Base-by-base conservation (phyloP, 805 yeast species). In the Torulaspora quercuum region DNA sequence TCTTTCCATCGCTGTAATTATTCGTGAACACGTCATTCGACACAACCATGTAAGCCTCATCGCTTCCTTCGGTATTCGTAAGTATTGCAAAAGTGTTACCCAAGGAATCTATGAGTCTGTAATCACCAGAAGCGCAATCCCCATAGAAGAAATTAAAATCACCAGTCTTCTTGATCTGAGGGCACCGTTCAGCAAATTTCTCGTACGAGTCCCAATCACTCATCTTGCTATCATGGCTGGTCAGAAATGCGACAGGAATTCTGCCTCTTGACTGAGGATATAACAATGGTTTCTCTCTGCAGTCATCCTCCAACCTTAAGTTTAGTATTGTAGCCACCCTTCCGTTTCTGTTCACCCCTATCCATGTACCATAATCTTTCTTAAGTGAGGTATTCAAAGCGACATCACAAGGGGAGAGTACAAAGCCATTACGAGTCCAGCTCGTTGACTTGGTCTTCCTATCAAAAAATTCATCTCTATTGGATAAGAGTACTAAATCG, bases 401-500 rank as follows among this genome's bases (percentile, higher is more conserved):
- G 49, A 83, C 57, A 57, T 90, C 97, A 24, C 70, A 62, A 0
- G 97, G 97, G 6, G 82, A 73, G 7, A 86, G 55, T 1, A 82
- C 62, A 32, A 9, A 36, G 18, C 46, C 48, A 19, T 48, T 29
- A 22, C 61, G 57, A 33, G 65, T 61, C 42, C 61, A 37, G 40
- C 66, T 35, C 55, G 90, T 80, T n/a, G 58, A 53, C 35, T 73
- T 69, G 0, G 97, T 90, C 2, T 80, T 78, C 33, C 98, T 64
- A 28, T 68, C 72, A 54, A 83, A 78, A 50, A 65, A 84, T 58
- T 92, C 98, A 55, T 92, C 98, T 29, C 98, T 61, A 55, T 90
- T 90, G 3, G 95, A 85, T 3, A 86, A 63, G 4, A 87, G 55
- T 2, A 90, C 73, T 25, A 90, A 67, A 1, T 94, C 84, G 49